Evolutionary conservation across 441 rosid species (phyloP).

Genomic region (Populus hybrid): DNA sequence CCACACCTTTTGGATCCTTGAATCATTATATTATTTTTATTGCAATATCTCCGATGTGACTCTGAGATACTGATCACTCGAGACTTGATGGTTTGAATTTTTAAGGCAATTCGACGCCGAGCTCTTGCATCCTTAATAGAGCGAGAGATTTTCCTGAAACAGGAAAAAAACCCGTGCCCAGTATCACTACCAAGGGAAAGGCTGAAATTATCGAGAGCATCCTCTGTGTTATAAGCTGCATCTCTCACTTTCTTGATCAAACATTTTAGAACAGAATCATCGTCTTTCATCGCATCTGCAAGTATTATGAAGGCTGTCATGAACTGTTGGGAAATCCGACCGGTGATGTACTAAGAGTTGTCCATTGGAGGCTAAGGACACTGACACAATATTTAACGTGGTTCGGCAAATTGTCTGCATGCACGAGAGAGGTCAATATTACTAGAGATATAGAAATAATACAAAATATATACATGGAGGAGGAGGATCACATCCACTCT

Average conservation of each 20-base stretch:
- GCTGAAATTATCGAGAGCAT: constrained; percentile 44
- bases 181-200: constrained; percentile 21
- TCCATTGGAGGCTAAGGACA: too few species aligned
- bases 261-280: constrained; percentile 29
- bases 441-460: too few species aligned
- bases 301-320: constrained; percentile 34
- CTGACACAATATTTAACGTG: too few species aligned
- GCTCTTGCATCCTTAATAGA: constrained; percentile 27
- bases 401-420: too few species aligned
- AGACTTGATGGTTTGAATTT: constrained; percentile 22
- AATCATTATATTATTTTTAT: constrained; percentile 9
- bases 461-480: too few species aligned
- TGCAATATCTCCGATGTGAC: constrained; percentile 24
- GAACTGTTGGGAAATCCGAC: background rate
- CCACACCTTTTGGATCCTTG: constrained; percentile 22
- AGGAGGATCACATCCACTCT: too few species aligned
- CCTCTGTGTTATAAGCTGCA: constrained; percentile 37
- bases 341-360: too few species aligned
- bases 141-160: constrained; percentile 18
- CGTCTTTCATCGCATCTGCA: constrained; percentile 35
- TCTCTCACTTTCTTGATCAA: constrained; percentile 45
- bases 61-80: constrained; percentile 19
- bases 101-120: constrained; percentile 24
- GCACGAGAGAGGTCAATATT: too few species aligned
- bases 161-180: constrained; percentile 8